These are phyloP conservation scores for Cystoisospora suis DNA, from an alignment of 169 alveolate genomes.

Conservation along the genomic window DNA sequence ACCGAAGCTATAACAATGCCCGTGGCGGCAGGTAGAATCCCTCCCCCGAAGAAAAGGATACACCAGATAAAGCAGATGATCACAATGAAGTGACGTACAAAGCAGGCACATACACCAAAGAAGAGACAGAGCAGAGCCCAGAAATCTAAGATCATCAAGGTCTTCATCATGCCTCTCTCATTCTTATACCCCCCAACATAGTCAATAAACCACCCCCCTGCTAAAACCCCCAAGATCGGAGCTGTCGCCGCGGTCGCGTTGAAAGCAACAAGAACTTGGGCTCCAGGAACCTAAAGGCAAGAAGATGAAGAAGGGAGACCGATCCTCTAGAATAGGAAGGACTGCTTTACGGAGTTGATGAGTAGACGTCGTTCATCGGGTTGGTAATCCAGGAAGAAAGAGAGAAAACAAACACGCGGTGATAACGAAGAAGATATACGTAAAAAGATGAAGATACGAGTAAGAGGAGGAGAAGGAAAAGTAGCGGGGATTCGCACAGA, in stretches of 20 bases:
- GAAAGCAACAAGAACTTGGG: constrained; percentile 26
- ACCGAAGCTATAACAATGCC: constrained; percentile 60
- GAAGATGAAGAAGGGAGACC: not conserved
- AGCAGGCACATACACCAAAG: constrained; percentile 31
- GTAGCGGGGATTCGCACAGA: not conserved
- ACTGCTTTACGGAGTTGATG: too few relatives aligned
- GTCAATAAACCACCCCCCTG: constrained; percentile 52
- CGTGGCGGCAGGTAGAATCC: constrained; percentile 59
- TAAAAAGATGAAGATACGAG: not conserved
- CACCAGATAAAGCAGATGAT: constrained; percentile 37
- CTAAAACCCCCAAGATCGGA: constrained; percentile 50
- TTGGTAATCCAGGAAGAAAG: not conserved
- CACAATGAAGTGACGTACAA: not conserved
- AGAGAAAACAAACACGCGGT: not conserved
- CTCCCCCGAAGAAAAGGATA: constrained; percentile 50
- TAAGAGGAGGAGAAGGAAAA: not conserved
- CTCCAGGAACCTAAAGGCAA: constrained; percentile 16
- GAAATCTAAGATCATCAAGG: not conserved
- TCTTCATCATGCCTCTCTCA: constrained; percentile 39
- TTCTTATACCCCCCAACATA: constrained; percentile 44
- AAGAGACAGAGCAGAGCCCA: constrained; percentile 34
- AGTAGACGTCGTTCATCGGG: too few relatives aligned
- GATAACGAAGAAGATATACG: not conserved
- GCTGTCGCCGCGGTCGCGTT: constrained; percentile 56
- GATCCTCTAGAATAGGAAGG: too few relatives aligned